These are phyloP conservation scores for Leccinum variicolor DNA, from an alignment of 768 basidiomycete genomes.

Conservation along the genomic window DNA sequence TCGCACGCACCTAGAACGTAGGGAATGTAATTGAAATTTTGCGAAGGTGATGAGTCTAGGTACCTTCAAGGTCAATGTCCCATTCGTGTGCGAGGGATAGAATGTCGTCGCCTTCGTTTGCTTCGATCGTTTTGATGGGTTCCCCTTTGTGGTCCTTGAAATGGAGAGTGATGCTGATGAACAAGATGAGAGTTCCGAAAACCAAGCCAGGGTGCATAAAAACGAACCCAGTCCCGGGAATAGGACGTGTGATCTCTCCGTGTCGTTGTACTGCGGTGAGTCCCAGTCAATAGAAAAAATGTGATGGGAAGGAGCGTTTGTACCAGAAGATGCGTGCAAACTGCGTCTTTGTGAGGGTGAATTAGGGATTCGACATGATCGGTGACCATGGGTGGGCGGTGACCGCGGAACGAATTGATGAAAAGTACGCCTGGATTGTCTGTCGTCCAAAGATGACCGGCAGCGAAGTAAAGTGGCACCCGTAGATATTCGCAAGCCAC, in stretches of 20 bases:
- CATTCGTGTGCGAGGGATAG: constrained; percentile 90
- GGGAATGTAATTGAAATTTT: background rate
- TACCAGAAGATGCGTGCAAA: constrained; percentile 20
- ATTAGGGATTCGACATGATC: background rate
- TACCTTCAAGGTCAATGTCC: constrained; percentile 95
- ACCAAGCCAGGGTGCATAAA: background rate
- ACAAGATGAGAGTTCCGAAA: background rate
- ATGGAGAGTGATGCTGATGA: constrained; percentile 74
- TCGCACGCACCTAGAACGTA: constrained; percentile 81
- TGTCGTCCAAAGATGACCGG: background rate
- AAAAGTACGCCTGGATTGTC: constrained; percentile 5
- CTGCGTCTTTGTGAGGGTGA: constrained; percentile 1
- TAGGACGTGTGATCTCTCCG: constrained; percentile 56
- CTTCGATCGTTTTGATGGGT: constrained; percentile 84
- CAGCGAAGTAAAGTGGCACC: background rate
- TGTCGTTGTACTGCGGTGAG: constrained; percentile 33
- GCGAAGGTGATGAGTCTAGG: constrained; percentile 13
- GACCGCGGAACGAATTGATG: constrained; percentile 7
- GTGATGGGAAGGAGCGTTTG: background rate
- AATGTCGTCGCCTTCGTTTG: constrained; percentile 91
- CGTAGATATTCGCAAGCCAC: constrained; percentile 6
- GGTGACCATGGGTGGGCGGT: background rate
- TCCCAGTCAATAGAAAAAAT: background rate
- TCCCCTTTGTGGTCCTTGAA: constrained; percentile 88
- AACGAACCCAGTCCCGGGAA: constrained; percentile 65